Evolutionary conservation across 345 rosid species (phyloP).

Genomic region (Bruguiera parviflora): DNA sequence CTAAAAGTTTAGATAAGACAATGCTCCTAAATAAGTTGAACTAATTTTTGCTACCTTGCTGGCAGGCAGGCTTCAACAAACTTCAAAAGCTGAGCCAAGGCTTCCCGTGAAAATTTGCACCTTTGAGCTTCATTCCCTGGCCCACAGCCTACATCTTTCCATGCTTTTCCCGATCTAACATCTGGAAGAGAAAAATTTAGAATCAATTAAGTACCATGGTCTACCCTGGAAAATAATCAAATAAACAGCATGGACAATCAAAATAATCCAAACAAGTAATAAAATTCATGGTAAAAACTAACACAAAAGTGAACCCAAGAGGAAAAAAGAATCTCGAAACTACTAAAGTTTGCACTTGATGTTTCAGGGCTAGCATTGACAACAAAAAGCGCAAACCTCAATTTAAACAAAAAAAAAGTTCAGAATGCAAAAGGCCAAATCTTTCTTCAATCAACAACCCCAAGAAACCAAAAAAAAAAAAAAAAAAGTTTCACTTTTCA

Average conservation of each 20-base stretch:
- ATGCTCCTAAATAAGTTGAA: not conserved
- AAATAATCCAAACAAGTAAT: too few species aligned
- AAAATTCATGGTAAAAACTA: too few species aligned
- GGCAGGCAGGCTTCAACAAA: slow-evolving; percentile 51
- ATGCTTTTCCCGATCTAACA: slow-evolving; percentile 47
- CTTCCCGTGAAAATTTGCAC: slow-evolving; percentile 50
- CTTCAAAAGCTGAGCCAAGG: slow-evolving; percentile 52
- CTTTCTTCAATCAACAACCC: too few species aligned
- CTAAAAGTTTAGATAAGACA: not conserved
- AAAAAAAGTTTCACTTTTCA: too few species aligned
- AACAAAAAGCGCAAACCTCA: too few species aligned
- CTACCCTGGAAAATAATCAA: not conserved
- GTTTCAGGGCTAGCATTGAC: too few species aligned
- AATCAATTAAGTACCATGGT: slow-evolving; percentile 2
- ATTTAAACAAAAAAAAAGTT: too few species aligned
- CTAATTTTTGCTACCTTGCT: slow-evolving; percentile 35
- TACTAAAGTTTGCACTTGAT: too few species aligned
- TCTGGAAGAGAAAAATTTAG: slow-evolving; percentile 39
- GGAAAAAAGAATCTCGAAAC: too few species aligned
- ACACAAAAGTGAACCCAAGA: too few species aligned
- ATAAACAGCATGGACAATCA: not conserved
- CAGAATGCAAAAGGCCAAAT: too few species aligned
- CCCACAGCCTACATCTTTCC: slow-evolving; percentile 23
- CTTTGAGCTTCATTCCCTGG: slow-evolving; percentile 45
- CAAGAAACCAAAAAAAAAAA: too few species aligned